Evolutionary conservation across 768 basidiomycete species (phyloP), one percentile per base, ranked within the genome.

Genomic region (Amanita thiersii): DNA sequence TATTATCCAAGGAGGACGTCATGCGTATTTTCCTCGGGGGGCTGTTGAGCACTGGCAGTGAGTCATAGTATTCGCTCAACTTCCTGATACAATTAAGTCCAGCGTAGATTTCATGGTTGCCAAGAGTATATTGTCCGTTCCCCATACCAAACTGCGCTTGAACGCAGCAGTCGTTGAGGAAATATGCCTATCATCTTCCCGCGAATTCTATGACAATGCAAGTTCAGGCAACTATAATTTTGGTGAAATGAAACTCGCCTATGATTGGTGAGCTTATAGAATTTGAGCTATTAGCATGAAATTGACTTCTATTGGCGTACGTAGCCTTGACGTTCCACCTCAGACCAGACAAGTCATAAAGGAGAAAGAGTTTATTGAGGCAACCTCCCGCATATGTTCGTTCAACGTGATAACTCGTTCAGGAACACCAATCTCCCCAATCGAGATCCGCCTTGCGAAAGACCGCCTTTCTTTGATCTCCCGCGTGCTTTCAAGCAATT

Each of bases 201-300:
- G 78, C 35, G 96, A 98, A 63, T 79, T 96, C 47, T 99, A 98
- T 59, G 91, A 97, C 56, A 97, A 97, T 52, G 86, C 96, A 2
- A 80, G 73, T 48, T 85, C 81, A 1, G 96, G 91, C 4, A 99
- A 97, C 53, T 83, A 91, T 56, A 87, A 89, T 50, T 71, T 75
- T 26, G 93, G 94, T 3, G 90, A 94, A 39, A 97, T 99, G 93
- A 94, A 91, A 58, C 68, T 90, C 37, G 96, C 96, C 1, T 93
- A 93, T 59, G 89, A 94, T 44, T 98, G 96, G 94, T 96, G 58
- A 47, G 54, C 44, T n/a, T 3, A 20, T 32, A 47, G 53, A 48
- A 8, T 18, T 45, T 14, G 37, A 6, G 23, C 21, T 34, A 39
- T 38, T 28, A 34, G 18, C 5, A 17, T n/a, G 14, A 29, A 26